Percentiles rank a stretch among this genome's conserved stretches.
These are phyloP conservation scores for Pseudogymnoascus sp. DNA, from an alignment of 2,329 filamentous ascomycete species.

Conservation along the genomic window DNA sequence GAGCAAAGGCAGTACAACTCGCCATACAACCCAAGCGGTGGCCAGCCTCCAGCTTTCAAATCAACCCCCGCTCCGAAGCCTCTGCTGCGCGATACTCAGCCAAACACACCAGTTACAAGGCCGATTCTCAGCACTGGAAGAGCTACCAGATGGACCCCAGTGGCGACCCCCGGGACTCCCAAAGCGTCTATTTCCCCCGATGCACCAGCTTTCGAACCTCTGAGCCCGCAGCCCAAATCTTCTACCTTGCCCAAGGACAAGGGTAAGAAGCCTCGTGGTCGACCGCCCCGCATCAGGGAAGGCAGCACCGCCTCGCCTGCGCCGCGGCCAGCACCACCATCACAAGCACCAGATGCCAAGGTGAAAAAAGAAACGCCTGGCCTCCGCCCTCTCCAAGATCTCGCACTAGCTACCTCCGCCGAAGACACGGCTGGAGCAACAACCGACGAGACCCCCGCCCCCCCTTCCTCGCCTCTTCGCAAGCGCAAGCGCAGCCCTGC, in stretches of 20 bases:
- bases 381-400: slow-evolving; percentile 35
- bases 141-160: slow-evolving; percentile 53
- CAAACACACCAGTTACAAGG: slow-evolving; percentile 23
- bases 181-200: slow-evolving; percentile 34
- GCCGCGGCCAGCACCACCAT: background rate
- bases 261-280: slow-evolving; percentile 13
- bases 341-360: slow-evolving; percentile 26
- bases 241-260: slow-evolving; percentile 22
- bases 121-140: slow-evolving; percentile 22
- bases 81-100: slow-evolving; percentile 16
- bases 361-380: slow-evolving; percentile 28
- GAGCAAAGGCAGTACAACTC: slow-evolving; percentile 28
- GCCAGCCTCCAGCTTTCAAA: slow-evolving; percentile 15
- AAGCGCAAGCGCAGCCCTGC: slow-evolving; percentile 49
- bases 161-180: slow-evolving; percentile 53
- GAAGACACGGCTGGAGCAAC: slow-evolving; percentile 39
- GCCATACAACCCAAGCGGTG: slow-evolving; percentile 27
- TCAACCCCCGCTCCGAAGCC: slow-evolving; percentile 14
- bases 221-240: slow-evolving; percentile 44
- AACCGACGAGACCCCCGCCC: slow-evolving; percentile 36
- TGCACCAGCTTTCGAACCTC: slow-evolving; percentile 51
- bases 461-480: slow-evolving; percentile 33
- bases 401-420: slow-evolving; percentile 25
- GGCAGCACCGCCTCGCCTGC: slow-evolving; percentile 24
- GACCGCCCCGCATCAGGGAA: slow-evolving; percentile 19